Base-by-base conservation (phyloP, 441 rosid genomes). In the Gossypium gossypioides region DNA sequence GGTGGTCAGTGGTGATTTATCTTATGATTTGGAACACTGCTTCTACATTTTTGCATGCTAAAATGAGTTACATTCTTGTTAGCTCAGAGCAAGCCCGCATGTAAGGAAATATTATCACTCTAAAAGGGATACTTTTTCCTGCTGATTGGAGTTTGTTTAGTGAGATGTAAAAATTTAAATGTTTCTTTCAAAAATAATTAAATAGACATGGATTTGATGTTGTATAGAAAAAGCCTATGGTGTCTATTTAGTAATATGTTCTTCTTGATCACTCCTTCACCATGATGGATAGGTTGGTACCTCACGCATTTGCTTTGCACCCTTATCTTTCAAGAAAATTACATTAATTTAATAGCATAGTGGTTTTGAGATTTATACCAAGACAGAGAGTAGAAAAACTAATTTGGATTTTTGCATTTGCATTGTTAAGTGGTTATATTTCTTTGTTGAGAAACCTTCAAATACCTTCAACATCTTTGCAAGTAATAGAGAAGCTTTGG, bases 221-320 rank as follows among this genome's bases (percentile, higher is more conserved):
- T 21, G 16, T 50, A 48, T 67, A 32, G 16, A 9, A 68, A 12
- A 68, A 51, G 59, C 52, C 25, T 68, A 68, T 7, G 57, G 71
- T 25, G 44, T 27, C 40, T 66, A 24, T 66, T 66, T 66, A 46
- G 57, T 66, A n/a, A 29, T 27, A 68, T 68, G 50, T 68, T 58
- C 59, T 68, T 68, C 60, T 29, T 68, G 50, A 19, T 51, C 29
- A 32, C 50, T 9, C 61, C 29, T 29, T 46, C 27, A 27, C 42
- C 29, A 32, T 68, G 44, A 27, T 51, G 27, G 56, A 67, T 25
- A 52, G 46, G 46, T 52, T 68, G 60, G 44, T 57, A 27, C 32
- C 72, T 51, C 48, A 29, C 21, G 61, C 12, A 16, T 51, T 42
- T 68, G 58, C 52, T 51, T 52, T 51, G 72, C 62, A 12, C 44